Evolutionary conservation across 306 rosid genomes (phyloP).

Genomic region (Cicer judaicum): DNA sequence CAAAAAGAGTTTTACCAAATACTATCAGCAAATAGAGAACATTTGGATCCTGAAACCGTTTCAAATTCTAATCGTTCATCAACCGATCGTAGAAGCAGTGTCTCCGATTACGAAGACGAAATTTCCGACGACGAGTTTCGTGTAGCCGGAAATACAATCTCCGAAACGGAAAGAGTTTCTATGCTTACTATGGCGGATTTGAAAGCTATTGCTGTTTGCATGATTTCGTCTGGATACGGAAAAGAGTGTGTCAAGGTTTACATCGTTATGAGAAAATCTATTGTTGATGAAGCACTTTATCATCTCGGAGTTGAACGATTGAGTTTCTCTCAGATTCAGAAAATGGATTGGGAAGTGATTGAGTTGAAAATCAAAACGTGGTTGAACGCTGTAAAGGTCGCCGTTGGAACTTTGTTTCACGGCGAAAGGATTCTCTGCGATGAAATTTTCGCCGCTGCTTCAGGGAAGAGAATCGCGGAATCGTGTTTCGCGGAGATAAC

Average conservation of each 20-base stretch:
- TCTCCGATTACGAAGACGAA: slow-evolving; percentile 63
- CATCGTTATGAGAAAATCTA: slow-evolving; percentile 59
- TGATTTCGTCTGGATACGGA: slow-evolving; percentile 70
- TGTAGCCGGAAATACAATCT: slow-evolving; percentile 39
- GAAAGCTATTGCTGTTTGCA: slow-evolving; percentile 69
- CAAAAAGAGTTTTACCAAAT: slow-evolving; percentile 70
- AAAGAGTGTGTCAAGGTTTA: slow-evolving; percentile 78
- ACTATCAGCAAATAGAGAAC: slow-evolving; percentile 47
- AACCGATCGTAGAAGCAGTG: slow-evolving; percentile 37
- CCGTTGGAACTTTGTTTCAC: slow-evolving; percentile 65
- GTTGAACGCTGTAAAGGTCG: slow-evolving; percentile 65
- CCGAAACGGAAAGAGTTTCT: slow-evolving; percentile 57
- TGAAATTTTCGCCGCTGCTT: slow-evolving; percentile 50
- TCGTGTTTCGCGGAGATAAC: slow-evolving; percentile 68
- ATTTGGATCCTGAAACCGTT: slow-evolving; percentile 65
- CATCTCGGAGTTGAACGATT: slow-evolving; percentile 67
- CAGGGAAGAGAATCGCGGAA: slow-evolving; percentile 51
- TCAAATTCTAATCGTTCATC: slow-evolving; percentile 63
- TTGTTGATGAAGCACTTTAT: slow-evolving; percentile 68
- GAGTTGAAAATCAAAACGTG: slow-evolving; percentile 70
- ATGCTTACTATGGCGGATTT: slow-evolving; percentile 65
- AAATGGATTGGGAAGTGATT: slow-evolving; percentile 74
- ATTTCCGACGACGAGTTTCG: slow-evolving; percentile 61
- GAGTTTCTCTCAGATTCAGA: slow-evolving; percentile 60
- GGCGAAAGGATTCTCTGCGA: slow-evolving; percentile 78